Base-by-base conservation (phyloP, 805 yeast genomes). In the Kazachstania bromeliacearum region DNA sequence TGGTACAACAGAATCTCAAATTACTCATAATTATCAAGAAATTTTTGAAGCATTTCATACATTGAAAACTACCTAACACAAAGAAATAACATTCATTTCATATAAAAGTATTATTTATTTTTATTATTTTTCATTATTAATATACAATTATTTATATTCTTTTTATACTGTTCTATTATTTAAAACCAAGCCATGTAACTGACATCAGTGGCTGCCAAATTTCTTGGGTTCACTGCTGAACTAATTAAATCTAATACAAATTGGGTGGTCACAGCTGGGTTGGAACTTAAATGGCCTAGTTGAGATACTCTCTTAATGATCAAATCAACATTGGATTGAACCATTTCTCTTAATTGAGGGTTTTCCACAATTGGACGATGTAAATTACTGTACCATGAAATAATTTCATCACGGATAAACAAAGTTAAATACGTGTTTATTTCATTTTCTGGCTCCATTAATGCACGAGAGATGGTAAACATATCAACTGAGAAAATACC, bases 111-210 rank as follows among this genome's bases (percentile, higher is more conserved):
- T 16, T 17, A 5, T 15, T 13, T 6, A 7, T 16, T 8, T 17
- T 29, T 18, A 20, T 18, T 21, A 21, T 20, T 20, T 12, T 31
- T 31, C 15, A 31, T 10, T 17, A 28, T 13, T 31, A 31, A 21
- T 31, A 21, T 31, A 31, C 33, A 31, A 15, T 19, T 21, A 21
- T 31, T 10, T 31, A 29, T 17, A 22, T 8, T 15, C 8, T 5
- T 16, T 28, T 9, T 15, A 15, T 15, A 10, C 9, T 9, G 12
- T 16, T 15, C 8, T 5, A 7, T 28, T 18, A 15, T 4, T 29
- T 40, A 87, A 48, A 87, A 75, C 64, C 85, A 92, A 1, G 98
- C 92, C 95, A 92, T 85, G 87, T 95, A 92, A 45, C 84, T 69
- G 12, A 87, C 77, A 50, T 92, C 98, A 5, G 94, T 80, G 37